Evolutionary conservation across 805 yeast genomes (phyloP).

Genomic region (Kuraishia cidri): DNA sequence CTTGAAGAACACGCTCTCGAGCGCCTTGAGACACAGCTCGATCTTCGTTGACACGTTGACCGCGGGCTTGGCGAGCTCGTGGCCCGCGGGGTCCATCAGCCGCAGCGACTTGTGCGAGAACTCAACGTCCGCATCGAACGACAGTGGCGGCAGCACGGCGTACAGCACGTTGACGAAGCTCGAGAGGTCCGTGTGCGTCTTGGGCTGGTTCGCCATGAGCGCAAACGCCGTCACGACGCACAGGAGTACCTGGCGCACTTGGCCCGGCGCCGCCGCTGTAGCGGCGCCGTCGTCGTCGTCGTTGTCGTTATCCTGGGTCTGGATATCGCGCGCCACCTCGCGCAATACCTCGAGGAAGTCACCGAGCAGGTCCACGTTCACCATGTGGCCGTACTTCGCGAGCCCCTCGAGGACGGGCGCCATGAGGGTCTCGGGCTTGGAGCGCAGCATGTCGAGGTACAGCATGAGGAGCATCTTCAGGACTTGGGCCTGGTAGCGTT

Average conservation of each 20-base stretch:
- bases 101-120: slow-evolving; percentile 76
- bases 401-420: slow-evolving; percentile 89
- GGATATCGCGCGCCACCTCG: slow-evolving; percentile 57
- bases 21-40: slow-evolving; percentile 67
- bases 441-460: slow-evolving; percentile 70
- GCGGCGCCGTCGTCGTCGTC: neutral
- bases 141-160: slow-evolving; percentile 52
- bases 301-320: slow-evolving; percentile 33
- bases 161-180: slow-evolving; percentile 74
- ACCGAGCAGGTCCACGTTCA: slow-evolving; percentile 86
- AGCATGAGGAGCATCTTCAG: slow-evolving; percentile 62
- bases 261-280: slow-evolving; percentile 27
- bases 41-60: slow-evolving; percentile 87
- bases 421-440: slow-evolving; percentile 54
- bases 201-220: slow-evolving; percentile 64
- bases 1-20: slow-evolving; percentile 77
- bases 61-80: slow-evolving; percentile 39
- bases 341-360: slow-evolving; percentile 85
- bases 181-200: slow-evolving; percentile 72
- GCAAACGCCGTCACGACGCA: slow-evolving; percentile 90
- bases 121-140: slow-evolving; percentile 79
- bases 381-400: slow-evolving; percentile 84
- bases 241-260: slow-evolving; percentile 65
- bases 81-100: slow-evolving; percentile 58
- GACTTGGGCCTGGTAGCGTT: slow-evolving; percentile 75